Percentiles rank a stretch among this genome's conserved stretches.
phyloP scores from a whole-genome alignment of 805 yeast genomes.

The Cyberlindnera nakhonratchasimensis region DNA sequence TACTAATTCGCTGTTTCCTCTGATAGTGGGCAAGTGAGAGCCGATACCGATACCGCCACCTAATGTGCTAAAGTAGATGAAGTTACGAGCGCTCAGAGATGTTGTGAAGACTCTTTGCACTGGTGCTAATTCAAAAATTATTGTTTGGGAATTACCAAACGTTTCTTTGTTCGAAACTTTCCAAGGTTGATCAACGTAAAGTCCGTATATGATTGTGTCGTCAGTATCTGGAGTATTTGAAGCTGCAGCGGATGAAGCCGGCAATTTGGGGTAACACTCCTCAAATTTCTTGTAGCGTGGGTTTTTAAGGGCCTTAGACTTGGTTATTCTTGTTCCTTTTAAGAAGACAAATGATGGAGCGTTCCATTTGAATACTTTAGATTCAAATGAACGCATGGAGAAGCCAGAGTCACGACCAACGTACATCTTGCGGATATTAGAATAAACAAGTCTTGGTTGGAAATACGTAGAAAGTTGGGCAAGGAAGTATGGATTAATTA shows the following conservation, averaged over 20 bases:
- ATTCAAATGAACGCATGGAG: slow-evolving; percentile 82
- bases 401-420: slow-evolving; percentile 77
- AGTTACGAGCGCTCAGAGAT: slow-evolving; percentile 33
- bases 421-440: slow-evolving; percentile 58
- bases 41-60: slow-evolving; percentile 90
- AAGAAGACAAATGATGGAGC: slow-evolving; percentile 77
- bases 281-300: slow-evolving; percentile 51
- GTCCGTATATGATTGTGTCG: slow-evolving; percentile 56
- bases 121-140: slow-evolving; percentile 69
- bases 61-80: slow-evolving; percentile 62
- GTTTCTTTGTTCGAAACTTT: slow-evolving; percentile 60
- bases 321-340: slow-evolving; percentile 46
- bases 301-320: slow-evolving; percentile 26
- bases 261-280: slow-evolving; percentile 43
- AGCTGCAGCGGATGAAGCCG: slow-evolving; percentile 20
- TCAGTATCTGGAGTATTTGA: slow-evolving; percentile 32
- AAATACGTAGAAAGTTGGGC: slow-evolving; percentile 42
- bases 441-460: slow-evolving; percentile 38
- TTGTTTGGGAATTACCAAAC: slow-evolving; percentile 61
- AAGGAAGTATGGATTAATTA: slow-evolving; percentile 37
- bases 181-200: slow-evolving; percentile 74
- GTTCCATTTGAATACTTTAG: slow-evolving; percentile 70
- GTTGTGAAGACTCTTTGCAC: slow-evolving; percentile 51
- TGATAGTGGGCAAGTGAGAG: slow-evolving; percentile 55
- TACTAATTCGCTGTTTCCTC: slow-evolving; percentile 34